phyloP scores from a whole-genome alignment of 2,329 filamentous ascomycete species.

The Cordyceps cicadae region DNA sequence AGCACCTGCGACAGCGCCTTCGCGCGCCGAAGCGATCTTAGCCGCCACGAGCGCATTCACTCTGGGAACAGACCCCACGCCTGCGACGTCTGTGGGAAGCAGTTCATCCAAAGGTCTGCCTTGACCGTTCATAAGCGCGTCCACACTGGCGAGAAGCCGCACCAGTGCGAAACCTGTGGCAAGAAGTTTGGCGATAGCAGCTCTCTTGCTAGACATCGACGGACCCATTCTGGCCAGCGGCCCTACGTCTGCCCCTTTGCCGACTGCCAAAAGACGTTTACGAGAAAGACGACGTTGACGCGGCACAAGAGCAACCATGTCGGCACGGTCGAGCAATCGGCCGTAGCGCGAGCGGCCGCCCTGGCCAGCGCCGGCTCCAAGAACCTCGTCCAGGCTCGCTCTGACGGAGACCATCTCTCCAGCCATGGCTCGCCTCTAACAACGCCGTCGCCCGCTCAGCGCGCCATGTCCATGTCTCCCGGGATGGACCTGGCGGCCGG shows the following conservation, averaged over 20 bases:
- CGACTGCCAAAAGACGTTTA: slow-evolving; percentile 98
- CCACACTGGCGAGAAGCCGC: slow-evolving; percentile 96
- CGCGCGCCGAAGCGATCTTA: slow-evolving; percentile 85
- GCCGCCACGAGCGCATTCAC: slow-evolving; percentile 93
- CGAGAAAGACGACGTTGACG: slow-evolving; percentile 86
- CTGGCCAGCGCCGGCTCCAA: slow-evolving; percentile 45
- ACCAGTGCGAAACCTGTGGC: slow-evolving; percentile 92
- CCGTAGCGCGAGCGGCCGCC: slow-evolving; percentile 78
- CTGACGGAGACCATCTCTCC: slow-evolving; percentile 63
- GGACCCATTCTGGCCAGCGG: slow-evolving; percentile 90
- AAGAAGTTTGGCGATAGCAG: slow-evolving; percentile 91
- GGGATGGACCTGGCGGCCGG: slow-evolving; percentile 62
- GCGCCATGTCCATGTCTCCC: slow-evolving; percentile 72
- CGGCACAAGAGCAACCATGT: slow-evolving; percentile 94
- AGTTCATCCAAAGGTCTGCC: slow-evolving; percentile 94
- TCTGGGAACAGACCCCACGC: slow-evolving; percentile 84
- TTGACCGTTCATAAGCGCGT: slow-evolving; percentile 92
- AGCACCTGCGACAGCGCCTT: slow-evolving; percentile 87
- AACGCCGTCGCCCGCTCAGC: slow-evolving; percentile 76
- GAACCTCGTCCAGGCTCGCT: slow-evolving; percentile 43
- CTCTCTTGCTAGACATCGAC: slow-evolving; percentile 83
- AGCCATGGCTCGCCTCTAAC: slow-evolving; percentile 66
- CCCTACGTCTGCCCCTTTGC: slow-evolving; percentile 97
- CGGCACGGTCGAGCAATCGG: slow-evolving; percentile 89
- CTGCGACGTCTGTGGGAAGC: slow-evolving; percentile 90